phyloP scores from a whole-genome alignment of 345 rosid species.

The Physaria fendleri region DNA sequence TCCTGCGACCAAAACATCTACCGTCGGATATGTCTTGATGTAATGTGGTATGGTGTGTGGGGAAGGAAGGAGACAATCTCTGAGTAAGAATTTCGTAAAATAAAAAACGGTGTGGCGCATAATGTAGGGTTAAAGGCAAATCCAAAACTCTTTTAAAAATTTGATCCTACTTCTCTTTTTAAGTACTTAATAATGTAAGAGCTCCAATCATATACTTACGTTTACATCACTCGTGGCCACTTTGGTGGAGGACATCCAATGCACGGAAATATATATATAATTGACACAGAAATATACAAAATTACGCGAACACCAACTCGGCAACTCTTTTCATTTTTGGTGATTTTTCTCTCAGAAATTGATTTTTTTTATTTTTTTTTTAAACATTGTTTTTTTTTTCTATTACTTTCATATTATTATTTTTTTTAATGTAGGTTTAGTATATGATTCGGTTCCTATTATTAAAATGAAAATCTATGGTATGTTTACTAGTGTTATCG shows the following conservation, averaged over 20 bases:
- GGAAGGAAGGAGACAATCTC: conserved; percentile 11
- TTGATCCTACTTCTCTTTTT: neutral
- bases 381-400: no score
- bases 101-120: conserved; percentile 8
- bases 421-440: no score
- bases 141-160: neutral
- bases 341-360: no score
- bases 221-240: neutral
- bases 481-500: no score
- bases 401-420: no score
- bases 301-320: no score
- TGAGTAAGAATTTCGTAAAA: neutral
- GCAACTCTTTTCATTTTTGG: no score
- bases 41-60: no score
- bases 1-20: conserved; percentile 19
- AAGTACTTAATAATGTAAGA: no score
- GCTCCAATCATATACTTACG: conserved; percentile 12
- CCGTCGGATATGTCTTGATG: conserved; percentile 13
- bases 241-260: neutral
- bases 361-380: no score
- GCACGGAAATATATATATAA: conserved; percentile 28
- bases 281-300: no score
- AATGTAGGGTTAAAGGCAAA: conserved; percentile 17
- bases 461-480: no score
- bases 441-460: neutral